These are phyloP conservation scores for Acmispon strigosus DNA, from an alignment of 306 rosid species.

Conservation along the genomic window DNA sequence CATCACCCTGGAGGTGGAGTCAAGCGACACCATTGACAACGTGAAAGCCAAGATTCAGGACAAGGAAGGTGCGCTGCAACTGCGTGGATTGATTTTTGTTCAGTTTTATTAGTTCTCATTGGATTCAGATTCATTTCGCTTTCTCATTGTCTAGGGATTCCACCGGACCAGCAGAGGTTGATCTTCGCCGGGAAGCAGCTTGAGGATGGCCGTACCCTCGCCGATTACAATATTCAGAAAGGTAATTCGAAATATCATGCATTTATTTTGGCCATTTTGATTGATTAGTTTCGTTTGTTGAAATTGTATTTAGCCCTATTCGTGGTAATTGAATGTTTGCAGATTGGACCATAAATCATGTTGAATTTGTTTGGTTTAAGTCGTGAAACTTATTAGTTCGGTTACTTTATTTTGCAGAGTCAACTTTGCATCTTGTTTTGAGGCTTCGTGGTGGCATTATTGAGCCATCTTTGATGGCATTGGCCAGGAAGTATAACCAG, in stretches of 20 bases:
- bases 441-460: constrained; percentile 99
- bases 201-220: constrained; percentile 97
- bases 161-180: constrained; percentile 96
- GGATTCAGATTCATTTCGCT: neutral
- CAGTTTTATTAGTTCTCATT: neutral
- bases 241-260: constrained; percentile 30
- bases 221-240: constrained; percentile 94
- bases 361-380: neutral
- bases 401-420: constrained; percentile 44
- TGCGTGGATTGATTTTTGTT: neutral
- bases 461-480: constrained; percentile 95
- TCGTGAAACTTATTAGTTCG: neutral
- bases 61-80: constrained; percentile 59
- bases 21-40: constrained; percentile 91
- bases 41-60: constrained; percentile 94
- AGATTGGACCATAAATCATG: neutral
- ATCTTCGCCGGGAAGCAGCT: constrained; percentile 97
- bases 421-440: constrained; percentile 93
- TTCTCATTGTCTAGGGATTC: constrained; percentile 46
- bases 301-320: neutral
- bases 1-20: constrained; percentile 98
- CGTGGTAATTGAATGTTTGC: neutral
- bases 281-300: neutral
- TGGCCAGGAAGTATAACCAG: constrained; percentile 95
- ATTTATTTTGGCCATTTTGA: neutral